Evolutionary conservation across 2,329 filamentous ascomycete genomes (phyloP).

Genomic region (Apiospora rasikravindrae): DNA sequence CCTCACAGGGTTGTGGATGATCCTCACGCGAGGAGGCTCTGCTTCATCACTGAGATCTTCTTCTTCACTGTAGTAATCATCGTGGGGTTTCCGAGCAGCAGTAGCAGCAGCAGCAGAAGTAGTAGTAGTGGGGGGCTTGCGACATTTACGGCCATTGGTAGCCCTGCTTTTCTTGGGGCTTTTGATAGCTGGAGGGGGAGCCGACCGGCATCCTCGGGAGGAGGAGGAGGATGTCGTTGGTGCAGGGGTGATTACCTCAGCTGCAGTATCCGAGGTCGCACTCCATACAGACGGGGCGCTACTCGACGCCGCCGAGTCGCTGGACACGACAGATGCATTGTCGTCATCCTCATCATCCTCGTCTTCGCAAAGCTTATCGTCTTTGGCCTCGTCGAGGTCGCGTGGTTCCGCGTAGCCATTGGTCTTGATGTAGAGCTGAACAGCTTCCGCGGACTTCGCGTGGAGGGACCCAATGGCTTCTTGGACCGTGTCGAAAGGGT

Average conservation of each 20-base stretch:
- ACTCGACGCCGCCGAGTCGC: constrained; percentile 31
- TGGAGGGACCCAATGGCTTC: constrained; percentile 35
- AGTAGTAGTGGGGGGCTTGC: background rate
- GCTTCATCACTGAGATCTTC: constrained; percentile 1
- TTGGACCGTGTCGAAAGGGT: constrained; percentile 26
- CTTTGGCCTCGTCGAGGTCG: constrained; percentile 26
- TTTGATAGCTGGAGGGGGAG: constrained; percentile 17
- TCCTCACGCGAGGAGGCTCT: constrained; percentile 19
- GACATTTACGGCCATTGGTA: constrained; percentile 5
- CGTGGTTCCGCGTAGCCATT: constrained; percentile 34
- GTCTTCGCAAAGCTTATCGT: constrained; percentile 21
- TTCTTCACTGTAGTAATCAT: background rate
- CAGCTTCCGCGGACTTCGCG: constrained; percentile 36
- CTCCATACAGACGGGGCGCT: constrained; percentile 33
- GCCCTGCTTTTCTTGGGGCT: constrained; percentile 17
- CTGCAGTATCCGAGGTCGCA: constrained; percentile 34
- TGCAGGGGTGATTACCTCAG: constrained; percentile 22
- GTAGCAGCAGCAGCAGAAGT: background rate
- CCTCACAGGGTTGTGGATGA: constrained; percentile 3
- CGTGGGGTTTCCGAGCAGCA: background rate
- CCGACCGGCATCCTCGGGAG: background rate
- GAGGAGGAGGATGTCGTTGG: constrained; percentile 21
- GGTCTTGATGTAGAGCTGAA: constrained; percentile 33
- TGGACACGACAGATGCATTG: constrained; percentile 32
- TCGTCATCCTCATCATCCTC: constrained; percentile 31